A percentile compares a stretch with the other conserved stretches of the same genome.
Evolutionary conservation across 2,329 filamentous ascomycete genomes (phyloP).

Genomic region (Aspergillus carbonarius): DNA sequence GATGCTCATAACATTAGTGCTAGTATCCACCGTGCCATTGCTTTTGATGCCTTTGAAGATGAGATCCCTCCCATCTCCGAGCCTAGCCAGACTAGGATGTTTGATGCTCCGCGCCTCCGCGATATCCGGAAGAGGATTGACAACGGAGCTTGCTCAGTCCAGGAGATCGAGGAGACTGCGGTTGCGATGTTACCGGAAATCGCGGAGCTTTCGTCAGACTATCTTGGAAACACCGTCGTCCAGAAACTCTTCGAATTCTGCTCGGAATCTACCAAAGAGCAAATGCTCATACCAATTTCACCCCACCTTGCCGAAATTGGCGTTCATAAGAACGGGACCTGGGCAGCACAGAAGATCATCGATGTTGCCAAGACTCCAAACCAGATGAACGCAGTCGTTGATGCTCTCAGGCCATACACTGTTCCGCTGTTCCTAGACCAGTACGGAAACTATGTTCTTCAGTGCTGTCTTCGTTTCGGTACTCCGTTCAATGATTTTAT

Average conservation of each 20-base stretch:
- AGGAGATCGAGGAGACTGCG: constrained; percentile 90
- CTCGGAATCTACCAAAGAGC: constrained; percentile 83
- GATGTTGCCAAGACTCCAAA: constrained; percentile 83
- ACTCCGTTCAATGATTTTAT: constrained; percentile 92
- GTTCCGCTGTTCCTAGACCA: constrained; percentile 94
- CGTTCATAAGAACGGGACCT: constrained; percentile 98
- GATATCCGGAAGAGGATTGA: constrained; percentile 98
- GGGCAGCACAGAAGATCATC: constrained; percentile 99
- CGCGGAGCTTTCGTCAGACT: constrained; percentile 90
- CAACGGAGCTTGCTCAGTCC: constrained; percentile 80
- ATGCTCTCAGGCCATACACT: constrained; percentile 80
- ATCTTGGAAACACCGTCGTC: constrained; percentile 97
- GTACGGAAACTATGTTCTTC: constrained; percentile 97
- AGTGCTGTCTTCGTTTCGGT: constrained; percentile 92
- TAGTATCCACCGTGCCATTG: constrained; percentile 74
- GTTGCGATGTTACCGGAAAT: constrained; percentile 95
- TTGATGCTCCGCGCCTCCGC: constrained; percentile 89
- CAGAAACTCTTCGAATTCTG: constrained; percentile 98
- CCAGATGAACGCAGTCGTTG: constrained; percentile 82
- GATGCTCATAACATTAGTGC: constrained; percentile 70
- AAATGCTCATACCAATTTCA: constrained; percentile 83
- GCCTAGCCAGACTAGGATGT: constrained; percentile 80
- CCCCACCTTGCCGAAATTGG: constrained; percentile 95
- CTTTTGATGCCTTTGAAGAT: constrained; percentile 68
- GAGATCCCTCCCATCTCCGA: constrained; percentile 91